Conservation (phyloP, 2,329 filamentous ascomycete genomes). For the Neonectria faginata region DNA sequence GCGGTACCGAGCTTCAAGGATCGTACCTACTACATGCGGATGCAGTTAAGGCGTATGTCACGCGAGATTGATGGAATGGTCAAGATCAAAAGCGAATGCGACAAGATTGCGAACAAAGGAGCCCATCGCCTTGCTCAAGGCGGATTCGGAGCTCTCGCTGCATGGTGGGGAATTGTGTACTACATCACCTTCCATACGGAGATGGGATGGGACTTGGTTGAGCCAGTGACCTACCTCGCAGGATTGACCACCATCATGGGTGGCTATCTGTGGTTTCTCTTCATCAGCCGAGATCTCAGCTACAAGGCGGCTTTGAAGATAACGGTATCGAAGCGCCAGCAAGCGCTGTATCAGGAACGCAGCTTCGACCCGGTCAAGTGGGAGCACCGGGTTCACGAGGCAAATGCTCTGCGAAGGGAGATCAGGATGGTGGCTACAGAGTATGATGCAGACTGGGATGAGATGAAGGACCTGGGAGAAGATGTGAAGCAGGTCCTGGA, state of each 20-base stretch:
- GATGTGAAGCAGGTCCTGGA: slow-evolving; percentile 70
- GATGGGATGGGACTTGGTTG: slow-evolving; percentile 90
- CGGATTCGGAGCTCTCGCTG: slow-evolving; percentile 78
- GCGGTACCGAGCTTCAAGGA: slow-evolving; percentile 90
- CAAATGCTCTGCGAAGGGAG: slow-evolving; percentile 80
- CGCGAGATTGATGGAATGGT: slow-evolving; percentile 75
- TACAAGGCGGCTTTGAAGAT: slow-evolving; percentile 90
- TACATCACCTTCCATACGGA: slow-evolving; percentile 78
- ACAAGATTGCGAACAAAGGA: slow-evolving; percentile 78
- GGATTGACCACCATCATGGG: slow-evolving; percentile 88
- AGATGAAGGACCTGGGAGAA: slow-evolving; percentile 78
- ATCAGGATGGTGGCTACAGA: slow-evolving; percentile 84
- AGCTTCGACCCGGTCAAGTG: slow-evolving; percentile 83
- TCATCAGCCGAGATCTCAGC: slow-evolving; percentile 88
- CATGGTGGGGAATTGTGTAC: slow-evolving; percentile 88
- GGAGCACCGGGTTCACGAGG: slow-evolving; percentile 83
- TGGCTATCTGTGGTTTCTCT: slow-evolving; percentile 93
- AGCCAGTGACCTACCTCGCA: slow-evolving; percentile 89
- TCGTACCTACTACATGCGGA: slow-evolving; percentile 87
- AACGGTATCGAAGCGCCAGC: slow-evolving; percentile 83
- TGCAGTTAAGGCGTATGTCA: slow-evolving; percentile 78
- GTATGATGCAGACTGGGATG: slow-evolving; percentile 93
- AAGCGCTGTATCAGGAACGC: slow-evolving; percentile 77
- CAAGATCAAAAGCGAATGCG: slow-evolving; percentile 84
- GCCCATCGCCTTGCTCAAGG: slow-evolving; percentile 84